Evolutionary conservation across 345 rosid genomes (phyloP), one percentile per base, ranked within the genome.

Genomic region (Nephelium lappaceum): DNA sequence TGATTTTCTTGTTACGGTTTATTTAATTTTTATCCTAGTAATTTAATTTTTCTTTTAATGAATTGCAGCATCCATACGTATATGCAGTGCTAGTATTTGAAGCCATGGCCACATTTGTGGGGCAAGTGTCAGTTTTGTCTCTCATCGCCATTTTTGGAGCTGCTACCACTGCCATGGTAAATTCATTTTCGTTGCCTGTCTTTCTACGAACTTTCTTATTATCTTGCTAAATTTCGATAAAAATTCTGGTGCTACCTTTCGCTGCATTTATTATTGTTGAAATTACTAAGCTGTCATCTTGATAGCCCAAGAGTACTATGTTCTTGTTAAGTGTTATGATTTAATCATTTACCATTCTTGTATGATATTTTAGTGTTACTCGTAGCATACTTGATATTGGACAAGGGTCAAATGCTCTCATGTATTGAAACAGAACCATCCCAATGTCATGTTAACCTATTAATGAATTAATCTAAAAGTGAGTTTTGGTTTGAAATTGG

Each of bases 141-240:
- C 95, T 94, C 84, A 89, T 92, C 72, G 97, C 97, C 2, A 80
- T 94, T 67, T 94, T 92, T 12, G 97, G 98, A 7, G 98, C 98
- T 72, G 97, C 98, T 67, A 87, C 92, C 18, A 94, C 97, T 58
- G 97, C 98, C 53, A 92, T 94, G 97, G 97, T 92, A 93, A 77
- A 9, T 62, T 1, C 6, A 15, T 14, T 27, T 42, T 47, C 55
- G 43, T n/a, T 43, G 45, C 6, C 62, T 69, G 36, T 4, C 36
- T 31, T 4, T 31, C 19, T 45, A 42, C 24, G 2, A 69, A n/a
- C 73, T 49, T 70, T 24, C 36, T 45, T 4, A 21, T 12, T 8
- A 45, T 24, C 27, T 45, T 45, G 11, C 51, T 45, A 45, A 45
- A 8, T 31, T 31, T 31, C 18, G 11, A 15, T 41, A 3, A 11